Evolutionary conservation across 768 basidiomycete genomes (phyloP), one percentile per base, ranked within the genome.

Genomic region (Boletellus ananas): DNA sequence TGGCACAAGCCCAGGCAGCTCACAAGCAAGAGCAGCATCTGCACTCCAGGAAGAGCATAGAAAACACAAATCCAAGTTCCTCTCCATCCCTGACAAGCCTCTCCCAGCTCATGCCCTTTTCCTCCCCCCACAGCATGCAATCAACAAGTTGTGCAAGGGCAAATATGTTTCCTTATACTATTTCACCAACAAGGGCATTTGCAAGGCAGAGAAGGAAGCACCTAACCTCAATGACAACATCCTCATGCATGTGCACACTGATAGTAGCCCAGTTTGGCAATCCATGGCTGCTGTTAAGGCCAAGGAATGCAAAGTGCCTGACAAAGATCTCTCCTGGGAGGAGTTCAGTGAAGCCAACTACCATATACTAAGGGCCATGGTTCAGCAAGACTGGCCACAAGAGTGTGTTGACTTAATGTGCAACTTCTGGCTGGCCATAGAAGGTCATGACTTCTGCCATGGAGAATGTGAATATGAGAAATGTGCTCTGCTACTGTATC

Each of bases 171-270:
- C 17, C 1, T 33, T 54, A 4, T 23, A 39, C 14, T 41, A 34
- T 27, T 54, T 45, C 38, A 50, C 47, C n/a, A 54, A 54, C 34
- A 29, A 9, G 4, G 48, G 48, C 31, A 42, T 20, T 18, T 2
- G 6, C 0, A 34, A 42, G 11, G 41, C 21, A 13, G 25, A 50
- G 29, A 8, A 27, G 8, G 25, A 27, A 8, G 25, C 8, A 8
- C 25, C 25, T 4, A 27, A 27, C 25, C 25, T 27, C 4, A 8
- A 27, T 8, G 8, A 4, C 25, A 8, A 27, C 4, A 8, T 27
- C 8, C 8, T 27, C 25, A 4, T 8, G 4, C 8, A 4, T 4
- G 25, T 27, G 8, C 4, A 27, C 25, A 27, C 25, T 27, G 25
- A 27, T 27, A 27, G 25, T 27, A 27, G 4, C 4, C 47, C 41